These are phyloP conservation scores for Lactifluus volemus DNA, from an alignment of 768 basidiomycete species.

Conservation along the genomic window DNA sequence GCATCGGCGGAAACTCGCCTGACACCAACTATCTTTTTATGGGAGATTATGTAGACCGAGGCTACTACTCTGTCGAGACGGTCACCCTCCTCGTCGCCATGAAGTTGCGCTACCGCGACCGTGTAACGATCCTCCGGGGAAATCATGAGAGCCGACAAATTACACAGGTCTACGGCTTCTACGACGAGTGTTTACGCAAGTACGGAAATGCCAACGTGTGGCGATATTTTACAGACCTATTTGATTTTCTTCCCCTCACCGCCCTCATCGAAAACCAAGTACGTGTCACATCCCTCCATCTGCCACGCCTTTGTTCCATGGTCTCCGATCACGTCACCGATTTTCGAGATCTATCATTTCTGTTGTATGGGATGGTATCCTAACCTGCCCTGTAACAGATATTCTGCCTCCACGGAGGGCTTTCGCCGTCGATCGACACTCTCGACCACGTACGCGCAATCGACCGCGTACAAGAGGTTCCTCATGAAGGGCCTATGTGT, in stretches of 20 bases:
- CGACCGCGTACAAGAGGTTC: constrained; percentile 98
- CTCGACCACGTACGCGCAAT: constrained; percentile 98
- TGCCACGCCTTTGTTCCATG: background rate
- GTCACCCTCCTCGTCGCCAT: constrained; percentile 95
- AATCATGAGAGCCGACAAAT: constrained; percentile 99
- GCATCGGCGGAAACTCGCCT: constrained; percentile 96
- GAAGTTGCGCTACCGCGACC: constrained; percentile 96
- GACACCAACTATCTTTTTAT: constrained; percentile 99
- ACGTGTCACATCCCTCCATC: constrained; percentile 31
- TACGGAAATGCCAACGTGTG: constrained; percentile 99
- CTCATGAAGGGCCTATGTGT: constrained; percentile 99
- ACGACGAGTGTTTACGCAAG: constrained; percentile 98
- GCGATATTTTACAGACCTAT: constrained; percentile 98
- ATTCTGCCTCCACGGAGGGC: constrained; percentile 96
- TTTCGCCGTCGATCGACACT: constrained; percentile 98
- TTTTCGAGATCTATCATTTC: constrained; percentile 4
- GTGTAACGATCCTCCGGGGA: constrained; percentile 94
- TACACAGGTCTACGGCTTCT: constrained; percentile 99
- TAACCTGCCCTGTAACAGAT: constrained; percentile 46
- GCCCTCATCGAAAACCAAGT: constrained; percentile 99
- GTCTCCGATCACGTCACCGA: background rate
- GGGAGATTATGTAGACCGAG: constrained; percentile 99
- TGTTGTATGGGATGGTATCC: background rate
- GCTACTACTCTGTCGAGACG: constrained; percentile 99
- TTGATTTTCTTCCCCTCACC: constrained; percentile 95